Base-by-base conservation (phyloP, 2,329 filamentous ascomycete genomes). In the Fusarium keratoplasticum region DNA sequence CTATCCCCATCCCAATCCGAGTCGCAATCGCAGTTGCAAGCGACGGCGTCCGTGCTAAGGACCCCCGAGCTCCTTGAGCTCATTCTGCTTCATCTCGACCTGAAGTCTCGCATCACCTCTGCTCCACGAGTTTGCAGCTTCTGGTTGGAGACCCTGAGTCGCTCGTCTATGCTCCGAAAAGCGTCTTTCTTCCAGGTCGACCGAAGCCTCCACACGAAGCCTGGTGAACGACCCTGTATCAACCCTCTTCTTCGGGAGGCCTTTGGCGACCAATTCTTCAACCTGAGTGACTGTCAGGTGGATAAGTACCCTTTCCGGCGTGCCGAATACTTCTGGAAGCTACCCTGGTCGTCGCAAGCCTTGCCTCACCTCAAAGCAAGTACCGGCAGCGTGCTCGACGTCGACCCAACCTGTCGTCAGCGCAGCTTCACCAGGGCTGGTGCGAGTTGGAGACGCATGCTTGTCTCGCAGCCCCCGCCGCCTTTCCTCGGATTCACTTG, bases 1-100 rank as follows among this genome's bases (percentile, higher is more conserved):
- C 31, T 31, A 11, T 31, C 10, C 31, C 31, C 13, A 31, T 31
- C 31, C 10, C 31, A 31, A 31, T 31, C 31, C 31, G 31, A 31
- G 13, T 31, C 31, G 31, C 31, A 31, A 31, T 13, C 31, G 31
- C 31, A 31, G 31, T 31, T 31, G 31, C 31, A 31, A 10, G 31
- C 31, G 31, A 31, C 10, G 10, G 31, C 31, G 31, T 31, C 31
- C 5, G 31, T 31, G 31, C 31, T 31, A 31, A 13, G 31, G 31
- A 31, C 31, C 31, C 71, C 77, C 8, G 79, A 81, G 67, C 63
- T 81, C 5, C 65, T 80, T 29, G 80, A 81, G 52, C 70, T 72
- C 35, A 77, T 80, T 33, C 61, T 81, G 22, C 38, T 74, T 16
- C 69, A 75, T 10, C 64, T 79, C 7, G 78, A 80, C 67, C 76